Evolutionary conservation across 192 early-diverging fungal genomes (phyloP).

Genomic region (Coemansia biformis): DNA sequence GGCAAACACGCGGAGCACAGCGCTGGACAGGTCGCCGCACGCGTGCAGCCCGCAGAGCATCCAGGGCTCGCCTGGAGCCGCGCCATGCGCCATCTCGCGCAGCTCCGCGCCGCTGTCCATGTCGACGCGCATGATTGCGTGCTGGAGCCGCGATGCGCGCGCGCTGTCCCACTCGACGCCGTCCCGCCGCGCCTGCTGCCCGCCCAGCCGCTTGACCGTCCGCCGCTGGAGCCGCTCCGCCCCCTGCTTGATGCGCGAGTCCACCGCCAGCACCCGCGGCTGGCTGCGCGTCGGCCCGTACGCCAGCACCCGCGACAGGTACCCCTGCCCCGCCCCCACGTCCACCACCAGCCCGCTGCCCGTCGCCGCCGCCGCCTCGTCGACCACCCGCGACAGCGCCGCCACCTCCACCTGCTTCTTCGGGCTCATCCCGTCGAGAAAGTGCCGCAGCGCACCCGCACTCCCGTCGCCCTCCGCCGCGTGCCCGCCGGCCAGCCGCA

Average conservation of each 20-base stretch:
- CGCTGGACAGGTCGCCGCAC: constrained; percentile 76
- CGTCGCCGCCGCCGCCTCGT: constrained; percentile 8
- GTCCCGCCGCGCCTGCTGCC: constrained; percentile 12
- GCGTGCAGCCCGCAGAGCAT: constrained; percentile 77
- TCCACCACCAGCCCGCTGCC: constrained; percentile 29
- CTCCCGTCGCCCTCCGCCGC: background rate
- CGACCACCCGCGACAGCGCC: constrained; percentile 30
- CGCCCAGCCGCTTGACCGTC: constrained; percentile 17
- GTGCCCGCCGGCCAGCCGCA: constrained; percentile 15
- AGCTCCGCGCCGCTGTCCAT: constrained; percentile 19
- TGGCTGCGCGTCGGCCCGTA: constrained; percentile 10
- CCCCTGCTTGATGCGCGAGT: constrained; percentile 33
- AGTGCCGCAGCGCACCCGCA: constrained; percentile 10
- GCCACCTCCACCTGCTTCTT: constrained; percentile 47
- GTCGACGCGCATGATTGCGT: constrained; percentile 17
- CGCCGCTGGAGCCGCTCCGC: constrained; percentile 27
- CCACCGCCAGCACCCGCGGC: constrained; percentile 30
- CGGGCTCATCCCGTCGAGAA: constrained; percentile 42
- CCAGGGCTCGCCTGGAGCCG: constrained; percentile 39
- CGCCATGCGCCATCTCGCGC: constrained; percentile 1
- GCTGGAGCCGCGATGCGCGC: constrained; percentile 14
- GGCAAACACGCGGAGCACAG: constrained; percentile 62
- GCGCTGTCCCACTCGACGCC: constrained; percentile 20
- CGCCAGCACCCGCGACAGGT: constrained; percentile 43
- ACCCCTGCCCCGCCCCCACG: constrained; percentile 48